phyloP scores from a whole-genome alignment of 495 filamentous ascomycete genomes.

The Penicillium roqueforti region DNA sequence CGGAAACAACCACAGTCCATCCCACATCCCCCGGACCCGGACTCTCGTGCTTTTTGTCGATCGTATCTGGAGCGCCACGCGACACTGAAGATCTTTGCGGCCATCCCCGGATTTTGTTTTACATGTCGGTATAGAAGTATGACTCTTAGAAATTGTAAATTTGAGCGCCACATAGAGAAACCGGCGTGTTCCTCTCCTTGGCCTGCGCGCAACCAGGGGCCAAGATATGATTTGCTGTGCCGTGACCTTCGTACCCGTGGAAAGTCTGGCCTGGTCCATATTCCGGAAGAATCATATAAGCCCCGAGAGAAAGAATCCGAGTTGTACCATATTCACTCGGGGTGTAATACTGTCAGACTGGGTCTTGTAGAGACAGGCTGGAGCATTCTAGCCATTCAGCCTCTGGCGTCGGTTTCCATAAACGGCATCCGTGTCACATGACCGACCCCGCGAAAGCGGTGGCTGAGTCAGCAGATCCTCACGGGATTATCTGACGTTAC shows the following conservation, averaged over 20 bases:
- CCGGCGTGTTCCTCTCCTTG: neutral
- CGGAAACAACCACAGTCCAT: constrained; percentile 17
- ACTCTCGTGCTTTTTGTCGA: no score
- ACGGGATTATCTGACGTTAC: neutral
- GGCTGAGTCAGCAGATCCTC: constrained; percentile 11
- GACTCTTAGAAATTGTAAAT: neutral
- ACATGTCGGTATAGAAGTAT: neutral
- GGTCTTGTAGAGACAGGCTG: no score
- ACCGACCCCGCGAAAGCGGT: constrained; percentile 3
- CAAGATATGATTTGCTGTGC: neutral
- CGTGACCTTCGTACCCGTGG: neutral
- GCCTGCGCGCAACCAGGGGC: neutral
- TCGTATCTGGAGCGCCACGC: constrained; percentile 21
- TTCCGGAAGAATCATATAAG: neutral
- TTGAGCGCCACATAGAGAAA: constrained; percentile 9
- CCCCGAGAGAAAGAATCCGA: neutral
- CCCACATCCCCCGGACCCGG: neutral
- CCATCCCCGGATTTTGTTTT: neutral
- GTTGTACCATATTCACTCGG: neutral
- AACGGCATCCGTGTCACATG: neutral
- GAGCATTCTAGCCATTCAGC: neutral
- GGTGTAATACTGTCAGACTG: no score
- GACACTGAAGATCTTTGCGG: constrained; percentile 11
- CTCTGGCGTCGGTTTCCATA: neutral
- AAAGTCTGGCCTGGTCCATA: neutral